Base-by-base conservation (phyloP, 306 rosid species). In the Quercus ilex region DNA sequence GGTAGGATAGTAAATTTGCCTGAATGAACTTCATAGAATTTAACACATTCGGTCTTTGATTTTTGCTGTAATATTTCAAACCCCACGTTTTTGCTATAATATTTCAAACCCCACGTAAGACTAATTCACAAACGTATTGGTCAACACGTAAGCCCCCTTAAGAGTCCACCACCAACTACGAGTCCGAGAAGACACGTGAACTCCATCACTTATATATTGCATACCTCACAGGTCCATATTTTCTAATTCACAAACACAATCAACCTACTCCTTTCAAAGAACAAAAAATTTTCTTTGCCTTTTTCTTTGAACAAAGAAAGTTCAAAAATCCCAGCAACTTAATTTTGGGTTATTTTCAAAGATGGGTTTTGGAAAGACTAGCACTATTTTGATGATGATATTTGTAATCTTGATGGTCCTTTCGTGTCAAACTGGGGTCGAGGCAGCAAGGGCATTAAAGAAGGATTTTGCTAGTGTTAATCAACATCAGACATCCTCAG, bases 381-480 rank as follows among this genome's bases (percentile, higher is more conserved):
- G 13, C 55, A 14, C 35, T n/a, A 21, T 58, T 35, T 57, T 74
- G 15, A 13, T 74, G 12, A 38, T 57, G 3, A 12, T 49, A 49
- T 5, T 58, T 1, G 56, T 74, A 33, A 59, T 57, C 52, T 31
- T 65, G 20, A 43, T 30, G 13, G 46, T 7, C 23, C 18, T 65
- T 6, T 30, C 1, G 23, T 17, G 43, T 21, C 71, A 65, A 10
- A 17, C 12, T 17, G 20, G 46, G 59, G 88, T 82, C 38, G 90
- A 85, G 5, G 90, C 71, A 74, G 75, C 78, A 26, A 83, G 90
- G 63, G 81, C 67, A 38, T 79, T 83, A 4, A 25, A 82, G 0
- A 69, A 69, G 64, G 85, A 77, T 49, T 79, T 82, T 71, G 81
- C 81, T 31, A 74, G 53, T 8, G 73, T 19, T 55, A 77, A 75